Conservation (phyloP, 306 rosid genomes). For the Geum urbanum region DNA sequence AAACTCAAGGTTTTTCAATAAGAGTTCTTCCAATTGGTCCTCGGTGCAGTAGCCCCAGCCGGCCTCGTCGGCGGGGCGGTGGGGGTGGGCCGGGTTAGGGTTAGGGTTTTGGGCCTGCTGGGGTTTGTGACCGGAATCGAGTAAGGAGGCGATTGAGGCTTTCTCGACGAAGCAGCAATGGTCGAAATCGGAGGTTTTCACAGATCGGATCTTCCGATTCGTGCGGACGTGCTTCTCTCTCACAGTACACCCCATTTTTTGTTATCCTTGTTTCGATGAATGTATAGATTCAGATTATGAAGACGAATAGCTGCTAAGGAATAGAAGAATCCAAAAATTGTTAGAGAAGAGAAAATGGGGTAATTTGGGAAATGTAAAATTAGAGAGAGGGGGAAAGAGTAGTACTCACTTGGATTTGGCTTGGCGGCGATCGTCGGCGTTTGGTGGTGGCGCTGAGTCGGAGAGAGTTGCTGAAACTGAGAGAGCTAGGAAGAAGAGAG, state of each 20-base stretch:
- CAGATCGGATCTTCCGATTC: slow-evolving; percentile 61
- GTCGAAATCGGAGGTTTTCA: slow-evolving; percentile 43
- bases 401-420: slow-evolving; percentile 28
- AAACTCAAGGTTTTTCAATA: slow-evolving; percentile 62
- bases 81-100: slow-evolving; percentile 9
- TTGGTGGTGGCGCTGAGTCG: slow-evolving; percentile 9
- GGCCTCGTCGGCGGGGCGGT: slow-evolving; percentile 43
- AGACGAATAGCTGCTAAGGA: not conserved
- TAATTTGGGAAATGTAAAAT: not conserved
- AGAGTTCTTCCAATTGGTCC: slow-evolving; percentile 81
- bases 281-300: not conserved
- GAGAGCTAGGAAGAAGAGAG: not conserved
- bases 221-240: slow-evolving; percentile 82
- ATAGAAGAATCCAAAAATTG: not conserved
- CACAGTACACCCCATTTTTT: slow-evolving; percentile 70
- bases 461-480: slow-evolving; percentile 8
- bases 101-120: slow-evolving; percentile 35
- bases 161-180: slow-evolving; percentile 39
- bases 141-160: slow-evolving; percentile 53
- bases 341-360: not conserved
- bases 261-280: not conserved
- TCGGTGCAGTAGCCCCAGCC: slow-evolving; percentile 94
- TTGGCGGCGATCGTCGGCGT: slow-evolving; percentile 27
- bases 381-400: not conserved
- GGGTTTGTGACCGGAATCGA: slow-evolving; percentile 66